These are phyloP conservation scores for Emmonsia crescens DNA, from an alignment of 2,329 filamentous ascomycete species.

Conservation along the genomic window DNA sequence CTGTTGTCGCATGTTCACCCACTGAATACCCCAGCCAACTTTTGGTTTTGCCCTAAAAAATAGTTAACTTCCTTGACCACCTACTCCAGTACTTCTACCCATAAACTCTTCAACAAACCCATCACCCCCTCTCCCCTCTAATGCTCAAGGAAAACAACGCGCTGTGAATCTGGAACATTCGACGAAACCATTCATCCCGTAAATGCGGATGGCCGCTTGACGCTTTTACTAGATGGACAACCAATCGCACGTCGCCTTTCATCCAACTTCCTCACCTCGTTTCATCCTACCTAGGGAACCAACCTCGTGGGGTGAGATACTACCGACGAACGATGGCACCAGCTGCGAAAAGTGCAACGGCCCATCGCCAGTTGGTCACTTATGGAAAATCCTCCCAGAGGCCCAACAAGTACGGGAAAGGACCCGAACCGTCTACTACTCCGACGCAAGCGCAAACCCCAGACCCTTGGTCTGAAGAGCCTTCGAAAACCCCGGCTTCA, in stretches of 20 bases:
- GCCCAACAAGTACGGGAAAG: background rate
- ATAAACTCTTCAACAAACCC: background rate
- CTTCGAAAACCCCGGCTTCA: background rate
- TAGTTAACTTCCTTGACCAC: too few relatives aligned
- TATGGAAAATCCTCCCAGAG: constrained; percentile 12
- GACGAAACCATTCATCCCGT: background rate
- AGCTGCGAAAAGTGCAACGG: constrained; percentile 4
- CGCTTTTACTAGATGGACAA: background rate
- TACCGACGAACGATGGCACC: constrained; percentile 1
- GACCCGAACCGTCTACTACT: background rate
- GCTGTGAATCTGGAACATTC: background rate
- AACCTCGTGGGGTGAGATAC: background rate
- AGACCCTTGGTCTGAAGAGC: background rate
- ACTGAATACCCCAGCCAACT: background rate
- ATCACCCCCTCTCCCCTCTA: background rate
- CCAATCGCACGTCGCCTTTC: background rate
- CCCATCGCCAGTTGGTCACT: constrained; percentile 12
- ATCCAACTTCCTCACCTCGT: background rate
- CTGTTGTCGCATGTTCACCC: background rate
- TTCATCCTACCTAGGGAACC: background rate
- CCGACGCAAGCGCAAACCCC: background rate
- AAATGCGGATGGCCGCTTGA: background rate
- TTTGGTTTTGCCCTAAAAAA: background rate
- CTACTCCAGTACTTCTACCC: background rate
- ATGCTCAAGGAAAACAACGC: background rate